Evolutionary conservation across 2,329 filamentous ascomycete species (phyloP), one percentile per base, ranked within the genome.

Genomic region (Cylindrodendrum hubeiense): DNA sequence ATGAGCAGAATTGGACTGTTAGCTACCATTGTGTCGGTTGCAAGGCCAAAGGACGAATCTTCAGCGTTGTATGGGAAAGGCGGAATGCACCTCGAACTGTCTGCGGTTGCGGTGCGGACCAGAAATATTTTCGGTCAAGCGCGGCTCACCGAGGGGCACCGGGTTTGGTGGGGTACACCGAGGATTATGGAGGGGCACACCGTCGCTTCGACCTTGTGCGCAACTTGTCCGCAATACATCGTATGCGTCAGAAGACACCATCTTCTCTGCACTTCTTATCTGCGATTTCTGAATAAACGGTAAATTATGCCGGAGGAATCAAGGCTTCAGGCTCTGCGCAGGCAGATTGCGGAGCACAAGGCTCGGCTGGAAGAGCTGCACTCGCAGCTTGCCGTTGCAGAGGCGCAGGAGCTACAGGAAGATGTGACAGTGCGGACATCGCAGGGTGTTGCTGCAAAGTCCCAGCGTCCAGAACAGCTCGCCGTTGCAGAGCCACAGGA

Each of bases 341-440:
- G 71, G 44, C 82, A 86, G 65, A 87, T 90, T 60, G 74, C 76
- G 5, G 77, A 76, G 26, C 80, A 82, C 0, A 86, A 90, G 67
- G 76, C 77, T 3, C 81, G 88, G 41, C 79, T 90, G 1, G 76
- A 76, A 7, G 76, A 75, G 2, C 74, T 89, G 19, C 83, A 79
- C 65, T 72, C 77, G 1, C 81, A 39, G n/a, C 37, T 39, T n/a
- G 37, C 17, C 5, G 37, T 19, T 17, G 37, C 47, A 12, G 41
- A 43, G 19, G 19, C 41, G 17, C 12, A 43, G 22, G 52, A 71
- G 13, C 56, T 65, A 6, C 24, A 70, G n/a, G 55, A 63, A 22
- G 43, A 51, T 12, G 58, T 54, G 17, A 54, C 61, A 1, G 50
- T 62, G 1, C 83, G 81, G 80, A 87, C 82, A 68, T 95, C 93